phyloP scores from a whole-genome alignment of 2,329 filamentous ascomycete genomes.

The Ceratocystis alfenasii region DNA sequence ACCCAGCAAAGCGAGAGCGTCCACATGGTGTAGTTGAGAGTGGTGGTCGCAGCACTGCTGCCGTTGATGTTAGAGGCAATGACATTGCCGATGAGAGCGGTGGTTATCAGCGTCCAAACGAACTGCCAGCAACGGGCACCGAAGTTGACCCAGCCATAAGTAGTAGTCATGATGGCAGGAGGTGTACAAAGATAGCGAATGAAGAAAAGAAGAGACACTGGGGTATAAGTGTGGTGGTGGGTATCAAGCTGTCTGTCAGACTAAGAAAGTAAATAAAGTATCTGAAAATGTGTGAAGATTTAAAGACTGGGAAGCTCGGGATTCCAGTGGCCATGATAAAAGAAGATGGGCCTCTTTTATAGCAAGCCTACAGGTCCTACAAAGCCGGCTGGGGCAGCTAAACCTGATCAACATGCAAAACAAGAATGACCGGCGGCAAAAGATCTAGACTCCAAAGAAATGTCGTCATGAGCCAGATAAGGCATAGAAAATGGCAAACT shows the following conservation, averaged over 20 bases:
- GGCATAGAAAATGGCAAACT: not conserved
- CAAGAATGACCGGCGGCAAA: conserved; percentile 3
- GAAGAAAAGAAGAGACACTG: not conserved
- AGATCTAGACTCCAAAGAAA: not conserved
- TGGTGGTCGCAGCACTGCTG: conserved; percentile 33
- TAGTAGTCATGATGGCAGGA: conserved; percentile 28
- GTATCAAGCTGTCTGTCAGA: not conserved
- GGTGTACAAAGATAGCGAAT: not conserved
- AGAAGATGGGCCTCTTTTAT: not conserved
- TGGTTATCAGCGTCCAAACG: conserved; percentile 41
- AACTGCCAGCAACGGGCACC: conserved; percentile 39
- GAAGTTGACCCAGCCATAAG: conserved; percentile 32
- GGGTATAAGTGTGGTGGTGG: not conserved
- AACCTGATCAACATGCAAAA: not conserved
- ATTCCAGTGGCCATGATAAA: not conserved
- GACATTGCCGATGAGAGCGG: conserved; percentile 47
- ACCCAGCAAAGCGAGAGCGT: conserved; percentile 55
- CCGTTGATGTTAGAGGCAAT: conserved; percentile 40
- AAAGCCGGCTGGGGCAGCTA: not conserved
- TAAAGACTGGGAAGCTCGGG: not conserved
- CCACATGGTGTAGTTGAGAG: conserved; percentile 58
- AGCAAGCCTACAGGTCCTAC: not conserved
- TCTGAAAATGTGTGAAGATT: no score
- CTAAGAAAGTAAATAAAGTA: no score
- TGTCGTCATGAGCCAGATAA: not conserved